Evolutionary conservation across 208 protist genomes (phyloP), one percentile per base, ranked within the genome.

Genomic region (Trichomonas vaginalis): DNA sequence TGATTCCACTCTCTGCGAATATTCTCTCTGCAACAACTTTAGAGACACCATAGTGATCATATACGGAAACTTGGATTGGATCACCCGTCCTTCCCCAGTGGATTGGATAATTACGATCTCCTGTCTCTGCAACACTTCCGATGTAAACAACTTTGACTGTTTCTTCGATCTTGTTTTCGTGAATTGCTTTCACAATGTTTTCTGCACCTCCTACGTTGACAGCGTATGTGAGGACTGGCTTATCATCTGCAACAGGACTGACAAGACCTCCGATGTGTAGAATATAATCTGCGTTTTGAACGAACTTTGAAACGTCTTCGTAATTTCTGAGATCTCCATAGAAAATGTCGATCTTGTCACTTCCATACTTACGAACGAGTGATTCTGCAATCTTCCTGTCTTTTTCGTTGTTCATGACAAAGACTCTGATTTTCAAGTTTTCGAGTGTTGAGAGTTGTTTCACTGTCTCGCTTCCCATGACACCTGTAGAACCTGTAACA

Each of bases 1-100:
- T 92, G 9, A 92, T 8, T 12, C 86, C 86, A 51, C 45, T 56
- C 51, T 92, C 86, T 0, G 37, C 40, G 46, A 92, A 92, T 15
- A 51, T 27, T 56, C 45, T 23, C 15, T 92, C 86, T 21, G 86
- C 86, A 1, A 51, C 4, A 15, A 47, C 86, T 51, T 92, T 92
- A 17, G 86, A 92, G 8, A 92, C 0, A 17, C 45, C 86, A 39
- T 92, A 92, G 56, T 92, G 86, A 47, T 92, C 86, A 39, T 92
- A 92, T 6, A 92, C 51, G 3, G 86, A 92, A 27, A 92, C 45
- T 48, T 92, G 48, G 6, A 92, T 92, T 27, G 86, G 86, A 51
- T 92, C 86, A 14, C 86, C 86, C 10, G 45, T 56, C 37, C 86
- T 48, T 92, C 86, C 86, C 86, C 86, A 92, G 37, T 92, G 86